These are phyloP conservation scores for Smallanthus sonchifolius DNA, from an alignment of 129 eudicot species.

Conservation along the genomic window DNA sequence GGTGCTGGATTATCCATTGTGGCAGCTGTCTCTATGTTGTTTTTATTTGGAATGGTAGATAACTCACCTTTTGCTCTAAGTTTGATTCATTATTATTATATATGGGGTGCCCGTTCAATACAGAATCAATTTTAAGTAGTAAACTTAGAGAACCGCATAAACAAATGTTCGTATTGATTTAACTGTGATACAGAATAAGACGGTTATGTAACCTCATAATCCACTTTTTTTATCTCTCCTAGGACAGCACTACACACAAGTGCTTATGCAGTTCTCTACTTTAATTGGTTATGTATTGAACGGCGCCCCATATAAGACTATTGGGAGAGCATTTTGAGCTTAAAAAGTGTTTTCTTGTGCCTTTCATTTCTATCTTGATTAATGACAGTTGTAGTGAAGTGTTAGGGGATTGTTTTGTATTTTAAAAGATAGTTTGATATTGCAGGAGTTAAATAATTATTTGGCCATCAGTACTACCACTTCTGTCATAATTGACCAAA, in stretches of 20 bases:
- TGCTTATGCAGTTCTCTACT: not conserved
- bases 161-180: not conserved
- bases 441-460: slow-evolving; percentile 79
- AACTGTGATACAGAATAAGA: not conserved
- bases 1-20: slow-evolving; percentile 91
- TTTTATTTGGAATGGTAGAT: slow-evolving; percentile 90
- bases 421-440: slow-evolving; percentile 5
- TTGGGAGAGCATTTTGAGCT: not conserved
- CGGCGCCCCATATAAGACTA: not conserved
- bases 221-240: not conserved
- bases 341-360: not conserved
- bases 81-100: not conserved
- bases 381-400: not conserved
- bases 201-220: not conserved
- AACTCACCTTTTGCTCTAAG: slow-evolving; percentile 10
- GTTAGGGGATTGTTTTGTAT: not conserved
- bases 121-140: not conserved
- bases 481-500: slow-evolving; percentile 74
- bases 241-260: not conserved
- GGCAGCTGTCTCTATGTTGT: slow-evolving; percentile 76
- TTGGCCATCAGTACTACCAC: slow-evolving; percentile 74
- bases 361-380: not conserved
- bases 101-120: not conserved
- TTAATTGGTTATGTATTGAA: not conserved
- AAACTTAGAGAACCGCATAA: not conserved